phyloP scores from a whole-genome alignment of 2,329 filamentous ascomycete species.

The Lachnellula cervina region DNA sequence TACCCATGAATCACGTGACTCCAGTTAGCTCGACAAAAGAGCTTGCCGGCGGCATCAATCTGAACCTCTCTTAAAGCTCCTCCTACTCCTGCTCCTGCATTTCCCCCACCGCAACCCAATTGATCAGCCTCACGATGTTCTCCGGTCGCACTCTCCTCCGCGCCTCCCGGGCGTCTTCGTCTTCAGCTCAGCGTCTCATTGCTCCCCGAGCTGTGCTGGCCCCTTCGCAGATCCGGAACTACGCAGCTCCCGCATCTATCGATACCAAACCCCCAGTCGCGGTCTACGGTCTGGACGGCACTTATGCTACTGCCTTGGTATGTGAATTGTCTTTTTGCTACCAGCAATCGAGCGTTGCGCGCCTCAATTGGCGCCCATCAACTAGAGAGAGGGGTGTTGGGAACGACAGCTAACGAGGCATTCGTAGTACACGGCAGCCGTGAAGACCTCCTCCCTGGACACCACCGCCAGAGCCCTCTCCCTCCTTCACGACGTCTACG shows the following conservation, averaged over 20 bases:
- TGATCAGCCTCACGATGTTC: slow-evolving; percentile 30
- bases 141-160: slow-evolving; percentile 31
- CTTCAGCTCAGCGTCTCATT: slow-evolving; percentile 25
- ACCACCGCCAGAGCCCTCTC: slow-evolving; percentile 75
- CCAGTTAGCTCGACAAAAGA: neutral
- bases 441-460: slow-evolving; percentile 83
- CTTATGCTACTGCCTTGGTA: slow-evolving; percentile 98
- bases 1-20: neutral
- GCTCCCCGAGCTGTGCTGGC: slow-evolving; percentile 45
- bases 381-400: neutral
- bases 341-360: neutral
- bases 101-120: slow-evolving; percentile 25
- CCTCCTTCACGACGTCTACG: slow-evolving; percentile 65
- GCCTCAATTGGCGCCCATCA: slow-evolving; percentile 1
- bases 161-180: slow-evolving; percentile 26
- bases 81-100: slow-evolving; percentile 13
- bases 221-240: slow-evolving; percentile 64
- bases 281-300: slow-evolving; percentile 94
- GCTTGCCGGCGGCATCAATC: slow-evolving; percentile 7
- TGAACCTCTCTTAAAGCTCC: slow-evolving; percentile 1
- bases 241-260: slow-evolving; percentile 58
- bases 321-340: slow-evolving; percentile 34
- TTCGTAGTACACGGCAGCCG: slow-evolving; percentile 85
- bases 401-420: slow-evolving; percentile 9
- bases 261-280: slow-evolving; percentile 80